Evolutionary conservation across 306 rosid species (phyloP).

Genomic region (Glycine soja): DNA sequence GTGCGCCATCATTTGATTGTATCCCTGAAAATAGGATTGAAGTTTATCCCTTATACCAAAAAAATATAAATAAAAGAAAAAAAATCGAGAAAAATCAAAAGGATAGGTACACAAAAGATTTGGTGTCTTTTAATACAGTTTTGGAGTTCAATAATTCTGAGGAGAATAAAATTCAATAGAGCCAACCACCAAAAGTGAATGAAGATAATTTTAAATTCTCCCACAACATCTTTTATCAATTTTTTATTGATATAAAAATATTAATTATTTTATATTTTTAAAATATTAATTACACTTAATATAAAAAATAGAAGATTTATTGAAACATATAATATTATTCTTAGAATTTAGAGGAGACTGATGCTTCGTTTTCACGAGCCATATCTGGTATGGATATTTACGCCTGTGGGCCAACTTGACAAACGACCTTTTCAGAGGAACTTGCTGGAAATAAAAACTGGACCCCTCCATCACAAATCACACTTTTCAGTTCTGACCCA

Average conservation of each 20-base stretch:
- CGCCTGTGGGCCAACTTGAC: slow-evolving; percentile 29
- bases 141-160: slow-evolving; percentile 1
- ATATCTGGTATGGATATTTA: slow-evolving; percentile 30
- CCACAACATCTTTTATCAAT: not conserved
- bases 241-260: not conserved
- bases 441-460: slow-evolving; percentile 36
- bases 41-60: not conserved
- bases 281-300: not conserved
- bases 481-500: not conserved
- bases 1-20: not conserved
- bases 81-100: not conserved
- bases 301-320: not conserved
- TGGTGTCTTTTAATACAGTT: not conserved
- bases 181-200: not conserved
- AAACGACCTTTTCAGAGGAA: slow-evolving; percentile 15
- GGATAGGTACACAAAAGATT: not conserved
- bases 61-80: too few relatives aligned
- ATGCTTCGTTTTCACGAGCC: not conserved
- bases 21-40: not conserved
- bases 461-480: not conserved
- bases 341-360: not conserved
- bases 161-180: not conserved
- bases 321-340: not conserved
- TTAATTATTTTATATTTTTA: too few relatives aligned
- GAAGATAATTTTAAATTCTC: not conserved